These are phyloP conservation scores for Arabis alpina DNA, from an alignment of 345 rosid species.

Conservation along the genomic window DNA sequence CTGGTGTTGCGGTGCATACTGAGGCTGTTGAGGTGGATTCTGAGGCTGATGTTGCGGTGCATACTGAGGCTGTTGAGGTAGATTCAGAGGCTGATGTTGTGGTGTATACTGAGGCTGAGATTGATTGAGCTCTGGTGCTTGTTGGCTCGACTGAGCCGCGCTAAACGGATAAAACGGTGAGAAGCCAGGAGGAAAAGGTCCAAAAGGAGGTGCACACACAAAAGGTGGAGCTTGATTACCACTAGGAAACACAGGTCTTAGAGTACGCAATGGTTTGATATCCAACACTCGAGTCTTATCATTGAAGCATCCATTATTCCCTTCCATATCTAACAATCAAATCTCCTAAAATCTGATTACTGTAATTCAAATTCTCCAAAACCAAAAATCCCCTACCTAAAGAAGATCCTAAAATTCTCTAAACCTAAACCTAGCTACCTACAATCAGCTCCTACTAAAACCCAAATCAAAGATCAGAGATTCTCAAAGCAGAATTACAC, in stretches of 20 bases:
- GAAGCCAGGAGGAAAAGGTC: slow-evolving; percentile 68
- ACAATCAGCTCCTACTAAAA: background rate
- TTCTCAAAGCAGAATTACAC: background rate
- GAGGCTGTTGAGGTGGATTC: background rate
- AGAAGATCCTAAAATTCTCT: background rate
- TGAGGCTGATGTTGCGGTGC: background rate
- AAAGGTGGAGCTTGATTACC: slow-evolving; percentile 52
- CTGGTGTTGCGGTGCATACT: background rate
- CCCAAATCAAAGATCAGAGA: slow-evolving; percentile 13
- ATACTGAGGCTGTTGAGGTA: background rate
- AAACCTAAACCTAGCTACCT: slow-evolving; percentile 4
- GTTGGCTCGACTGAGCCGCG: slow-evolving; percentile 36
- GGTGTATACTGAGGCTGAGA: slow-evolving; percentile 7
- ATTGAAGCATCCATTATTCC: slow-evolving; percentile 40
- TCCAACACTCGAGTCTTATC: slow-evolving; percentile 72
- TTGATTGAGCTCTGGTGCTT: slow-evolving; percentile 46
- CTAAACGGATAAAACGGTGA: slow-evolving; percentile 70
- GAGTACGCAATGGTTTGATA: slow-evolving; percentile 71
- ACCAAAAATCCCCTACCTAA: background rate
- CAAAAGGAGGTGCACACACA: slow-evolving; percentile 54
- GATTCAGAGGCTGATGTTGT: background rate
- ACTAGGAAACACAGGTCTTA: slow-evolving; percentile 62
- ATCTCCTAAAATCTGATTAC: background rate
- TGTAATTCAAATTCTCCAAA: background rate
- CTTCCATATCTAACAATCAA: slow-evolving; percentile 45